Evolutionary conservation across 1,284 basidiomycete genomes (phyloP).

Genomic region (Crepidotus sp.): DNA sequence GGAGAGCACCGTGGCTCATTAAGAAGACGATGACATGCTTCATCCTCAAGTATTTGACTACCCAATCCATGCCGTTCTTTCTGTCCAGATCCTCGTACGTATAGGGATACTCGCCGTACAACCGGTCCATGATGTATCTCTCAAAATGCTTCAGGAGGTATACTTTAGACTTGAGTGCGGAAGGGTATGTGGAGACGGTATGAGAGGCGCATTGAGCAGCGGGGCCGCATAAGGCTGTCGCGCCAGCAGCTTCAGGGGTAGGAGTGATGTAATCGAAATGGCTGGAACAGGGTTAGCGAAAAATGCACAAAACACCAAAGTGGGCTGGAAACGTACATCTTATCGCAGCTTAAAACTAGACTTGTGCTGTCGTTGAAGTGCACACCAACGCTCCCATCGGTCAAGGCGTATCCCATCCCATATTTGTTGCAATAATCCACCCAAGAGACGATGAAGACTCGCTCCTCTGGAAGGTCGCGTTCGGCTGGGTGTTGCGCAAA

Average conservation of each 20-base stretch:
- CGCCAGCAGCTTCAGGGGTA: conserved; percentile 9
- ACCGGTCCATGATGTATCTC: conserved; percentile 81
- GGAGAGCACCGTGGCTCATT: conserved; percentile 86
- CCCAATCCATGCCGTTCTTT: conserved; percentile 84
- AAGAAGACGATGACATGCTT: conserved; percentile 97
- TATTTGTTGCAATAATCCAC: conserved; percentile 98
- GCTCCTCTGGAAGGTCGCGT: conserved; percentile 38
- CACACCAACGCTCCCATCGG: conserved; percentile 89
- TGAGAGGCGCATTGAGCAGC: conserved; percentile 51
- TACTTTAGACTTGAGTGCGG: conserved; percentile 79
- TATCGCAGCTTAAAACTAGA: conserved; percentile 77
- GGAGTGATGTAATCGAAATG: conserved; percentile 81
- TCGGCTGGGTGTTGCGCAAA: conserved; percentile 10
- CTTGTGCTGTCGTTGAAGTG: conserved; percentile 95
- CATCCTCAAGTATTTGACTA: conserved; percentile 93
- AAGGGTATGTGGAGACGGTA: conserved; percentile 55
- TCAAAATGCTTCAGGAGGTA: conserved; percentile 91
- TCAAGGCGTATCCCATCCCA: conserved; percentile 95
- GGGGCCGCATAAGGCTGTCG: conserved; percentile 55
- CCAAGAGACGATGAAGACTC: conserved; percentile 93
- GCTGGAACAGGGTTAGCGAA: conserved; percentile 31
- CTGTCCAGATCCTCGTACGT: conserved; percentile 64
- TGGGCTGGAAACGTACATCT: conserved; percentile 47
- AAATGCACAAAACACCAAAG: not conserved
- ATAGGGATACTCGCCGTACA: conserved; percentile 77